Evolutionary conservation across 495 filamentous ascomycete species (phyloP).

Genomic region (Penicillium atrosanguineum): DNA sequence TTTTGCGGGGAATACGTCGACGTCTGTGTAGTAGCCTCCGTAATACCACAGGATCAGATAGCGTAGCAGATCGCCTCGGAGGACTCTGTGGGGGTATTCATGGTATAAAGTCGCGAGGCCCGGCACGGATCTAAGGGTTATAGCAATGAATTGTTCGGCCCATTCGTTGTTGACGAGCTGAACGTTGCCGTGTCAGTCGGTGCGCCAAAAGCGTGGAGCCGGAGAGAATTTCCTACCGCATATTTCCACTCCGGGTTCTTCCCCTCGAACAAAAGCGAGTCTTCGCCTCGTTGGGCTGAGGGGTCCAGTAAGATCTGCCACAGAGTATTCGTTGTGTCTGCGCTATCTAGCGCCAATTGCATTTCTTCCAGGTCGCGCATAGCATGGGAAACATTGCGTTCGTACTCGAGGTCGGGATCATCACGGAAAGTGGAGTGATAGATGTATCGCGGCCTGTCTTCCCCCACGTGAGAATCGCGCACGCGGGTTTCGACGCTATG

Average conservation of each 20-base stretch:
- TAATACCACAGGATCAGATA: constrained; percentile 48
- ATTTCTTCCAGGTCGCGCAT: constrained; percentile 25
- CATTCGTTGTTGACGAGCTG: constrained; percentile 30
- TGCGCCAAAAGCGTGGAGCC: not conserved
- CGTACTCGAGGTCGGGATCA: constrained; percentile 29
- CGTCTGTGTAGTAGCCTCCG: constrained; percentile 53
- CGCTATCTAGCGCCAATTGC: constrained; percentile 6
- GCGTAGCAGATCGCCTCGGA: constrained; percentile 47
- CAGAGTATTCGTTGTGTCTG: constrained; percentile 19
- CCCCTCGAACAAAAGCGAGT: constrained; percentile 30
- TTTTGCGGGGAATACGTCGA: constrained; percentile 37
- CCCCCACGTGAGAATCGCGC: constrained; percentile 5
- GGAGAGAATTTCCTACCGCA: constrained; percentile 16
- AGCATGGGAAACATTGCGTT: constrained; percentile 22
- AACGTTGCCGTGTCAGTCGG: not conserved
- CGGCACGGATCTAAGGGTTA: constrained; percentile 27
- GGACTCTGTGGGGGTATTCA: constrained; percentile 36
- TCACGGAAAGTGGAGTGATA: constrained; percentile 32
- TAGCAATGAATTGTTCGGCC: constrained; percentile 30
- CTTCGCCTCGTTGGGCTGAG: constrained; percentile 17
- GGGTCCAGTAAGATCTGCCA: constrained; percentile 36
- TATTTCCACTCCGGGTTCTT: constrained; percentile 34
- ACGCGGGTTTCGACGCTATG: constrained; percentile 1
- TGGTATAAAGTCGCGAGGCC: constrained; percentile 29
- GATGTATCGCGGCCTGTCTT: constrained; percentile 27